Conservation (phyloP, 1,284 basidiomycete species). For the Moniliophthora roreri region DNA sequence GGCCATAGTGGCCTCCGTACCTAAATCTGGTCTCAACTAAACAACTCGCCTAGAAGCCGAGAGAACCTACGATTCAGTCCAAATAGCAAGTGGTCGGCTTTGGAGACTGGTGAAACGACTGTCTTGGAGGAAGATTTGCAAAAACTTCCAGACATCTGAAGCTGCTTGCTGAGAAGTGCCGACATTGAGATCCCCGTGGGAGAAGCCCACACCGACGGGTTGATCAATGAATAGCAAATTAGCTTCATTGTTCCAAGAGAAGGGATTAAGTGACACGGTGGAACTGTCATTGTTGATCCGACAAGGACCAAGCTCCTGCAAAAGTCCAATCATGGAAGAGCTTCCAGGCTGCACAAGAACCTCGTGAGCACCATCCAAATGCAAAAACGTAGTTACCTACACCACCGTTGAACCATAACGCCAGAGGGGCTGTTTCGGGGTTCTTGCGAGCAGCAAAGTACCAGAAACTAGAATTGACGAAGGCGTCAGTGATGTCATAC, state of each 20-base stretch:
- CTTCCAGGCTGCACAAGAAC: slow-evolving; percentile 47
- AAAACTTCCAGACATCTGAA: slow-evolving; percentile 58
- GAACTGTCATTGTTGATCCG: slow-evolving; percentile 57
- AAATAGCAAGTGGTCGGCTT: slow-evolving; percentile 53
- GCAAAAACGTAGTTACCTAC: slow-evolving; percentile 31
- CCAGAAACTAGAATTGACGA: slow-evolving; percentile 56
- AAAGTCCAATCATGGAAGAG: slow-evolving; percentile 66
- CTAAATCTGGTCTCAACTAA: slow-evolving; percentile 24
- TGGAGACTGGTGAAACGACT: slow-evolving; percentile 54
- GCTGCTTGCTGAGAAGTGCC: slow-evolving; percentile 55
- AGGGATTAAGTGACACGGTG: slow-evolving; percentile 53
- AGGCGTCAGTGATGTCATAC: neutral
- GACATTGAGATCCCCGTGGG: slow-evolving; percentile 49
- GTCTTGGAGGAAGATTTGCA: slow-evolving; percentile 67
- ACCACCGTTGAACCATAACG: slow-evolving; percentile 67
- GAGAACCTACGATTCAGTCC: slow-evolving; percentile 54
- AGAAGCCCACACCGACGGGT: slow-evolving; percentile 64
- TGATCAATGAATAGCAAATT: slow-evolving; percentile 64
- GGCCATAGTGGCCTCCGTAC: slow-evolving; percentile 67
- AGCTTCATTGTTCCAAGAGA: slow-evolving; percentile 64
- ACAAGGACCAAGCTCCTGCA: slow-evolving; percentile 68
- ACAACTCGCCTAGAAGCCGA: neutral
- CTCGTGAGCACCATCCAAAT: neutral
- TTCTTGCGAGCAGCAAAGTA: slow-evolving; percentile 64
- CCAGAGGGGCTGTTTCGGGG: slow-evolving; percentile 54